Evolutionary conservation across 768 basidiomycete genomes (phyloP).

Genomic region (Holtermanniella nyarrowii): DNA sequence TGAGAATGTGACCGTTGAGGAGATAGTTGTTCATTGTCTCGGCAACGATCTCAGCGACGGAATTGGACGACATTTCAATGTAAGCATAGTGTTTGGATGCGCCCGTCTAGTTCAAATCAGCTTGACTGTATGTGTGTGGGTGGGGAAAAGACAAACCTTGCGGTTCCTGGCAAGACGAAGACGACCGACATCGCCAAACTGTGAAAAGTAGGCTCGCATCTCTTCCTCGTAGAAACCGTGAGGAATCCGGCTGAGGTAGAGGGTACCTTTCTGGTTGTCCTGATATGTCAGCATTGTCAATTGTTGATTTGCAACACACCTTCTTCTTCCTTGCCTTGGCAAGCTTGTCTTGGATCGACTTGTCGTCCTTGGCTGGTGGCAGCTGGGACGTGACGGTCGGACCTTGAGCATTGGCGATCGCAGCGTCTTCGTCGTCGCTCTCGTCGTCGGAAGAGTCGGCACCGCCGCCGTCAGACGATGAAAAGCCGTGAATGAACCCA

Average conservation of each 20-base stretch:
- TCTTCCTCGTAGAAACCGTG: constrained; percentile 97
- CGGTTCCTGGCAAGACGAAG: constrained; percentile 86
- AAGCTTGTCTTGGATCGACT: constrained; percentile 54
- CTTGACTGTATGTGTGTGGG: neutral
- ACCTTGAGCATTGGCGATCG: constrained; percentile 39
- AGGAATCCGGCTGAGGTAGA: constrained; percentile 83
- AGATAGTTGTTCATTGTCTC: constrained; percentile 99
- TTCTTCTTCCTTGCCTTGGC: constrained; percentile 53
- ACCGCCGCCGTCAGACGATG: constrained; percentile 47
- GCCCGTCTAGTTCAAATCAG: constrained; percentile 57
- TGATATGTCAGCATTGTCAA: no score
- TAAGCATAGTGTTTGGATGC: constrained; percentile 95
- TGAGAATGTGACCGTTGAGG: constrained; percentile 83
- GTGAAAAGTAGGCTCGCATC: constrained; percentile 81
- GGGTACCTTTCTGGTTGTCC: constrained; percentile 65
- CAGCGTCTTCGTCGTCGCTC: constrained; percentile 46
- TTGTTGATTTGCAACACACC: no score
- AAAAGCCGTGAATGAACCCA: constrained; percentile 45
- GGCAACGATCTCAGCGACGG: constrained; percentile 86
- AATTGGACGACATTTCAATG: constrained; percentile 79
- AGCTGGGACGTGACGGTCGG: constrained; percentile 48
- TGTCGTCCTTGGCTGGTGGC: constrained; percentile 85
- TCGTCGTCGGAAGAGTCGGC: constrained; percentile 57
- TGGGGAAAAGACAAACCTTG: constrained; percentile 48
- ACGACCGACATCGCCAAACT: constrained; percentile 84